Evolutionary conservation across 257 asterid genomes (phyloP).

Genomic region (Gardenia jasminoides): DNA sequence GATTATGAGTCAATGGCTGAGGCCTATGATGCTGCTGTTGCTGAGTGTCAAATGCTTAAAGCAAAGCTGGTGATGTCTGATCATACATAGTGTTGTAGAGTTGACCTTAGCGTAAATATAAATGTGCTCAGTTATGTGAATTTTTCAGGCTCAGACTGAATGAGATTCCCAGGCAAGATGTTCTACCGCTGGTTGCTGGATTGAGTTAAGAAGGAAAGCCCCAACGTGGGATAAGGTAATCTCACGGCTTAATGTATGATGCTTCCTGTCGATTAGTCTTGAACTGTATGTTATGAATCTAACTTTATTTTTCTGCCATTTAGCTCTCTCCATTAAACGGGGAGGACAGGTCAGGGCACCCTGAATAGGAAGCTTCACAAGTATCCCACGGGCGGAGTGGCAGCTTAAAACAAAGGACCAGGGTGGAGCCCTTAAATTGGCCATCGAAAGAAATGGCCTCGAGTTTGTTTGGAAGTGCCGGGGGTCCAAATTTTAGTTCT

Average conservation of each 20-base stretch:
- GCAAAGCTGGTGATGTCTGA: conserved; percentile 19
- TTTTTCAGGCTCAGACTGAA: conserved; percentile 5
- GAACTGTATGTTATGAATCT: too few relatives aligned
- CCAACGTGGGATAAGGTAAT: background rate
- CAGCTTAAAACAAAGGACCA: too few relatives aligned
- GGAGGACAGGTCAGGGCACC: too few relatives aligned
- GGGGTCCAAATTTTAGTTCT: too few relatives aligned
- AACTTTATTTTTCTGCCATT: too few relatives aligned
- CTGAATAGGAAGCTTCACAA: too few relatives aligned
- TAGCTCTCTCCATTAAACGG: too few relatives aligned
- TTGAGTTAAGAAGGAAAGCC: background rate
- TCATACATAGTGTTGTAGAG: background rate
- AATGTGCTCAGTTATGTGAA: background rate
- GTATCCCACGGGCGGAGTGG: too few relatives aligned
- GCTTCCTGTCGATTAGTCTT: too few relatives aligned
- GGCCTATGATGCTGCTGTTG: conserved; percentile 15
- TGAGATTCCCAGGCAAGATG: conserved; percentile 8
- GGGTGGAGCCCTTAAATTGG: background rate
- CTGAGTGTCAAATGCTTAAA: conserved; percentile 19
- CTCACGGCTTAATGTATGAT: background rate
- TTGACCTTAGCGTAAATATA: too few relatives aligned
- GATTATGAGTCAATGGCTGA: conserved; percentile 12
- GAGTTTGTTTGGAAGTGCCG: too few relatives aligned
- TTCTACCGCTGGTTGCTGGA: background rate
- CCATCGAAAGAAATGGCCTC: background rate